Evolutionary conservation across 441 rosid genomes (phyloP).

Genomic region (Cnidoscolus chayamansa): DNA sequence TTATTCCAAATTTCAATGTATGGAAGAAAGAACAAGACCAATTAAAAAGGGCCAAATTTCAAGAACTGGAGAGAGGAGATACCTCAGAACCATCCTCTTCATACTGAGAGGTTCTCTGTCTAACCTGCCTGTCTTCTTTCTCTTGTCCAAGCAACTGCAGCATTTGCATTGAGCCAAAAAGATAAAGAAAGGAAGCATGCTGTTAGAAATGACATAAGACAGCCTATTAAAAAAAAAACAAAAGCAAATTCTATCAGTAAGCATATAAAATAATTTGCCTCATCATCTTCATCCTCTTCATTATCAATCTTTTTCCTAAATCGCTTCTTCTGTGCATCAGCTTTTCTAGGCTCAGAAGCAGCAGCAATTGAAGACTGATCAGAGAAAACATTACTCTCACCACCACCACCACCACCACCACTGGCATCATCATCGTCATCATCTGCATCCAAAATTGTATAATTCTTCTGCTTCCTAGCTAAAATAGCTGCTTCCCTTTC

Average conservation of each 20-base stretch:
- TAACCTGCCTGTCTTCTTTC: slow-evolving; percentile 50
- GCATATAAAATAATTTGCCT: slow-evolving; percentile 45
- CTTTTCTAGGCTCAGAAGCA: slow-evolving; percentile 42
- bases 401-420: slow-evolving; percentile 32
- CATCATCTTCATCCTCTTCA: slow-evolving; percentile 70
- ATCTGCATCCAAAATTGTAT: slow-evolving; percentile 70
- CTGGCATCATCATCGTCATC: slow-evolving; percentile 44
- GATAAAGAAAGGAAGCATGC: slow-evolving; percentile 14
- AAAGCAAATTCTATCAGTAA: slow-evolving; percentile 16
- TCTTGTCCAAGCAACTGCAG: slow-evolving; percentile 48
- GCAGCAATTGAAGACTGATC: slow-evolving; percentile 31
- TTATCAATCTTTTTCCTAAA: slow-evolving; percentile 73
- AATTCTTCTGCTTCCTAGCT: slow-evolving; percentile 66
- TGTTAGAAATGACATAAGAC: slow-evolving; percentile 23
- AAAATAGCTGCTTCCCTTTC: slow-evolving; percentile 87
- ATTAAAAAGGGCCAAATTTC: not conserved
- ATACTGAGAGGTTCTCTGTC: slow-evolving; percentile 49
- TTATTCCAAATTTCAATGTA: not conserved
- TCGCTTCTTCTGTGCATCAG: slow-evolving; percentile 53
- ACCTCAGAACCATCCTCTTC: slow-evolving; percentile 86
- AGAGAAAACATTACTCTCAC: slow-evolving; percentile 28
- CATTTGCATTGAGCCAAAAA: slow-evolving; percentile 23
- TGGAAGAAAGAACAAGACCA: not conserved
- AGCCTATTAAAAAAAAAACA: slow-evolving; percentile 27
- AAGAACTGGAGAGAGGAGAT: slow-evolving; percentile 32